Evolutionary conservation across 441 rosid genomes (phyloP), one percentile per base, ranked within the genome.

Genomic region (Adansonia gregorii): DNA sequence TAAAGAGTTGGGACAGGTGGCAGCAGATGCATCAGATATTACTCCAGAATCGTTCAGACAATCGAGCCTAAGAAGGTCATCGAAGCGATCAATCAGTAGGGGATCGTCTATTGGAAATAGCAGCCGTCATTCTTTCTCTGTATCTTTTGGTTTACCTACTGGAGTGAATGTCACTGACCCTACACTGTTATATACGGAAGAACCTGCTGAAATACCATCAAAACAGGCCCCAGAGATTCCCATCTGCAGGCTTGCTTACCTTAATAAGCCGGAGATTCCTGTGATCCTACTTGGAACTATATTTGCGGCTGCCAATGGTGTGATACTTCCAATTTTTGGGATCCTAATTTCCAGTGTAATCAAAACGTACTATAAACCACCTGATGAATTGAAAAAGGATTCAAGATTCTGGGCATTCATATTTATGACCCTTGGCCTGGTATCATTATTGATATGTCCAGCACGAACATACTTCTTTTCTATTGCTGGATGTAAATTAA

Each of bases 401-500:
- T 75, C 98, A 0, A 83, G 80, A 68, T 91, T 89, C 80, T 92
- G 94, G 93, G 86, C 96, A 0, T 24, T 88, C 17, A 89, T 90
- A 39, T 88, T 86, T 69, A 4, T 87, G 76, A 77, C 67, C 35
- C 85, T 95, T 19, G 94, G 91, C 14, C 27, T 82, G 74, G 89
- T 85, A 56, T 58, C 91, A 39, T 67, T 94, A 6, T 15, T 94
- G 7, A 82, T 83, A 0, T 72, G 0, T 67, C 92, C 97, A 19
- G 74, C 79, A n/a, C 85, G 79, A 24, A 70, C 89, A 7, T 89
- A 89, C 70, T 87, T 91, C 51, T 95, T 95, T 77, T 77, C 91
- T 0, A 74, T 93, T n/a, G 98, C 94, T 4, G 96, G 97, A 10
- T 75, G 85, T 54, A 89, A 83, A 64, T 45, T 94, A 60, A 88